phyloP scores from a whole-genome alignment of 2,329 filamentous ascomycete species.

The Cordyceps farinosa region DNA sequence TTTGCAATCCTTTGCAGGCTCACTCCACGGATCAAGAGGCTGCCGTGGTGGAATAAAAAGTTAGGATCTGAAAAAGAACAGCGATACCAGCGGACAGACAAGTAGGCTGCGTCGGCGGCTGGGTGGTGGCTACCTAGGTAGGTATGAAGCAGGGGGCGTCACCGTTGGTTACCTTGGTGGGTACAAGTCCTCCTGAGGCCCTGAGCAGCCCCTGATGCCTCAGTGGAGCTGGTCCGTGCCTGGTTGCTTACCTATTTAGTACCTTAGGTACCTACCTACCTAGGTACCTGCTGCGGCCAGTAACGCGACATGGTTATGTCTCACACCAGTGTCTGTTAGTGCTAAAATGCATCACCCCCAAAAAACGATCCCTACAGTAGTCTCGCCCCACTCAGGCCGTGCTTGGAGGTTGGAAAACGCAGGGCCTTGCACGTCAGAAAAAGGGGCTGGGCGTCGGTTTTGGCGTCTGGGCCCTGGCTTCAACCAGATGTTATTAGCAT shows the following conservation, averaged over 20 bases:
- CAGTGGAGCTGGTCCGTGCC: conserved; percentile 16
- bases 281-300: not conserved
- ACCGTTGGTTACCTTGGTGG: conserved; percentile 13
- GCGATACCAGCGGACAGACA: conserved; percentile 7
- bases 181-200: conserved; percentile 12
- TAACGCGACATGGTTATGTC: conserved; percentile 1
- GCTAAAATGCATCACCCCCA: not conserved
- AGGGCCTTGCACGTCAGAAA: not conserved
- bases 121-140: not conserved
- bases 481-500: no score
- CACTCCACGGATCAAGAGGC: conserved; percentile 10
- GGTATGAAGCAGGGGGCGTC: conserved; percentile 14
- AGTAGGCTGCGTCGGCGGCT: not conserved
- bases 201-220: conserved; percentile 15
- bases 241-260: conserved; percentile 1
- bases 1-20: not conserved
- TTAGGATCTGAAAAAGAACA: conserved; percentile 4
- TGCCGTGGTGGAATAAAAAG: conserved; percentile 6
- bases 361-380: not conserved
- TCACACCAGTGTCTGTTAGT: not conserved
- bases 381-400: not conserved
- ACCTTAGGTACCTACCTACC: not conserved
- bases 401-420: not conserved
- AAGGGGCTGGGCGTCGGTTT: no score
- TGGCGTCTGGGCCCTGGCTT: no score